Conservation (phyloP, 2,329 filamentous ascomycete genomes). For the Nigrospora osmanthi region DNA sequence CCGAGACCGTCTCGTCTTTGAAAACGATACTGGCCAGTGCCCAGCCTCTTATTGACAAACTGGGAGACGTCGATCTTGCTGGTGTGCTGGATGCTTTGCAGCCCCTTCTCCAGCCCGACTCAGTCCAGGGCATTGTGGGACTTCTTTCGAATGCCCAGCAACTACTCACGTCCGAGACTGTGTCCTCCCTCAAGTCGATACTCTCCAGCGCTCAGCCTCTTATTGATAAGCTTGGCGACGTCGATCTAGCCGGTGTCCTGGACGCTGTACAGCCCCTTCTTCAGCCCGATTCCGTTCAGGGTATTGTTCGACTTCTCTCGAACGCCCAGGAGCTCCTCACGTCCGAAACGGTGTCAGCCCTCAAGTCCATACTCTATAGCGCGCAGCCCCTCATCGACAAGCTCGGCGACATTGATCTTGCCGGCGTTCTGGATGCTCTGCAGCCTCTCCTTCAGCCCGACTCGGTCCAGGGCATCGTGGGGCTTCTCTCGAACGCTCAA, state of each 20-base stretch:
- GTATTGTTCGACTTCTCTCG: conserved; percentile 20
- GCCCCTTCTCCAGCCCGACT: conserved; percentile 20
- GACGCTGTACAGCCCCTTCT: conserved; percentile 25
- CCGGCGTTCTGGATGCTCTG: conserved; percentile 13
- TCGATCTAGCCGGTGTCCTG: conserved; percentile 19
- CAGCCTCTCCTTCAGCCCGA: conserved; percentile 20
- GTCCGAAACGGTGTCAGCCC: conserved; percentile 11
- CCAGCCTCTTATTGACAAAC: conserved; percentile 15
- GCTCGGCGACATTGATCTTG: conserved; percentile 16
- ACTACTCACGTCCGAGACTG: conserved; percentile 14
- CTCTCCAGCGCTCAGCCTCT: conserved; percentile 17
- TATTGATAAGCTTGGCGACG: conserved; percentile 17
- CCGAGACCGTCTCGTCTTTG: conserved; percentile 12
- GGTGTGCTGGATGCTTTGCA: conserved; percentile 14
- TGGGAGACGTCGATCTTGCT: conserved; percentile 16
- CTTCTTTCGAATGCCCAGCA: conserved; percentile 16
- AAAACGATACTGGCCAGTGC: conserved; percentile 13
- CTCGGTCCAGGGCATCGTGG: conserved; percentile 15
- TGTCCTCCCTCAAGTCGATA: conserved; percentile 12
- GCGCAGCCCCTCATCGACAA: conserved; percentile 17
- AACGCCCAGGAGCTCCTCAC: conserved; percentile 23
- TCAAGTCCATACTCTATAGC: conserved; percentile 15
- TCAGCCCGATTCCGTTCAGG: conserved; percentile 21
- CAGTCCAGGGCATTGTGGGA: conserved; percentile 15
- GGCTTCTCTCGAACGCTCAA: conserved; percentile 16